Evolutionary conservation across 1,284 basidiomycete genomes (phyloP).

Genomic region (Ceratobasidium sp.): DNA sequence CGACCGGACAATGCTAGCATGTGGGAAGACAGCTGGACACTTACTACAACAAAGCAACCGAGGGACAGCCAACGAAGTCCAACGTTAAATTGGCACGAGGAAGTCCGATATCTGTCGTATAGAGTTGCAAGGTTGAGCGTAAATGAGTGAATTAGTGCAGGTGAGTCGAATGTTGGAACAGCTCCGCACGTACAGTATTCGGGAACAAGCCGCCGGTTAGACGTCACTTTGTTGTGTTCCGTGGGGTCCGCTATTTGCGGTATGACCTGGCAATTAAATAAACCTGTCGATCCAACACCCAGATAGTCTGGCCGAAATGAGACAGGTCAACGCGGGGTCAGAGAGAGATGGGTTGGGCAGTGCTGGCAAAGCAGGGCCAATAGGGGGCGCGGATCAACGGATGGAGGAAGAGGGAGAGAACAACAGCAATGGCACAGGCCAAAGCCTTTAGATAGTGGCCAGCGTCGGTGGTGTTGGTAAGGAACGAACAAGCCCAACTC

Average conservation of each 20-base stretch:
- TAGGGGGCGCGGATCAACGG: too few relatives aligned
- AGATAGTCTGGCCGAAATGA: neutral
- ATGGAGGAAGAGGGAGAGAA: neutral
- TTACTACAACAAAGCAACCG: too few relatives aligned
- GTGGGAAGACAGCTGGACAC: neutral
- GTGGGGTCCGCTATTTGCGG: neutral
- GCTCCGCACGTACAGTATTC: neutral
- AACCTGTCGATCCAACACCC: neutral
- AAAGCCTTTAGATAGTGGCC: neutral
- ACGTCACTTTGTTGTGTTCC: neutral
- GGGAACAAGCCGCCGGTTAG: neutral
- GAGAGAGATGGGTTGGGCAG: too few relatives aligned
- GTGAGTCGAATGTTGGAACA: too few relatives aligned
- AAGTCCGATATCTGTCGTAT: neutral
- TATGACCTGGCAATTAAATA: neutral
- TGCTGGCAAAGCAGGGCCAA: too few relatives aligned
- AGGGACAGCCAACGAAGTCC: neutral
- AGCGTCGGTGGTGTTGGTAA: neutral
- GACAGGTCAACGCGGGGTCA: neutral
- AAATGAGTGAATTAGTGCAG: neutral
- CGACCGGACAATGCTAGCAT: neutral
- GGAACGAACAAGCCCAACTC: constrained; percentile 4
- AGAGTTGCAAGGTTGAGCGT: neutral
- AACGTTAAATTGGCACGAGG: neutral
- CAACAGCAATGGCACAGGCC: neutral